These are phyloP conservation scores for Prunella vulgaris DNA, from an alignment of 257 asterid species.

Conservation along the genomic window DNA sequence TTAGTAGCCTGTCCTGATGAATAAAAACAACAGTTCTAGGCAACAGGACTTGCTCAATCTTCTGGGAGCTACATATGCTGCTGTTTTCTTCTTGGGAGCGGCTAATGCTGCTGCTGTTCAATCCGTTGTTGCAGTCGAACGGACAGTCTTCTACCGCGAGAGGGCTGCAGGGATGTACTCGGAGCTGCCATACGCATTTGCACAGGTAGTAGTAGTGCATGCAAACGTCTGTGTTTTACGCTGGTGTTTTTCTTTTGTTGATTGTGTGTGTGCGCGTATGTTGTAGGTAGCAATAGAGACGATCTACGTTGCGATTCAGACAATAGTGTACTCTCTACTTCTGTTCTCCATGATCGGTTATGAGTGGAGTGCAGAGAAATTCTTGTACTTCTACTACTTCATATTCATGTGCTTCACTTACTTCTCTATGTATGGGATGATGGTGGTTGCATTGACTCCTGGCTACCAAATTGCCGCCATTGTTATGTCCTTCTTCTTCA, in stretches of 20 bases:
- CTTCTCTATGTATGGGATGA: conserved; percentile 92
- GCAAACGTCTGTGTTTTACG: too few species aligned
- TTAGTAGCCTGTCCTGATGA: neutral
- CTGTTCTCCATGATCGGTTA: conserved; percentile 81
- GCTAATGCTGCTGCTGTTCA: conserved; percentile 74
- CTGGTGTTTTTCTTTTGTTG: too few species aligned
- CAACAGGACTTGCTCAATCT: conserved; percentile 76
- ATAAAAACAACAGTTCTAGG: conserved; percentile 31
- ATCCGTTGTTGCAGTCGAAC: conserved; percentile 62
- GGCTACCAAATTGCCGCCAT: conserved; percentile 78
- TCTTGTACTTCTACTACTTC: conserved; percentile 77
- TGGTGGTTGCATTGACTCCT: conserved; percentile 84
- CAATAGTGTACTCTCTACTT: conserved; percentile 51
- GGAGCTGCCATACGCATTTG: conserved; percentile 76
- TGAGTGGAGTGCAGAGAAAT: conserved; percentile 56
- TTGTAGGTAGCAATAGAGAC: conserved; percentile 79
- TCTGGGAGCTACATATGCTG: conserved; percentile 81
- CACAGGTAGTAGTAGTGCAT: conserved; percentile 46
- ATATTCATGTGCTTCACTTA: conserved; percentile 83
- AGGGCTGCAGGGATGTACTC: conserved; percentile 94
- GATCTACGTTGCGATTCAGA: conserved; percentile 64
- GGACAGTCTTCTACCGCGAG: conserved; percentile 86
- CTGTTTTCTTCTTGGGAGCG: conserved; percentile 78
- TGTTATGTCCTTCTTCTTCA: conserved; percentile 75
- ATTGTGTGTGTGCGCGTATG: too few species aligned